These are phyloP conservation scores for Henningerozyma blattae DNA, from an alignment of 805 yeast species.

Conservation along the genomic window DNA sequence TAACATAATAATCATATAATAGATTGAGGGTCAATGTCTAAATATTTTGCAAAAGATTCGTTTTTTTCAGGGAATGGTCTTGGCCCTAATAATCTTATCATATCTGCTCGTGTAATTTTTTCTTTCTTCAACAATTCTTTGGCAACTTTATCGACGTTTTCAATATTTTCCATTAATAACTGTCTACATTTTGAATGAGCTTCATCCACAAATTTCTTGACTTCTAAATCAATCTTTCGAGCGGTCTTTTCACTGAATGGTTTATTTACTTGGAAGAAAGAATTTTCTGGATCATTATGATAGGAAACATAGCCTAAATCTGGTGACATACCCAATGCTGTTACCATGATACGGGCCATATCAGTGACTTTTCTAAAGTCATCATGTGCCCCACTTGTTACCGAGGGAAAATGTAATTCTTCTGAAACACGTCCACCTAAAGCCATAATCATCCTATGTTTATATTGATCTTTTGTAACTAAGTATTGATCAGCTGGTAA, in stretches of 20 bases:
- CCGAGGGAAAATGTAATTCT: constrained; percentile 75
- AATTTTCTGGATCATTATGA: constrained; percentile 33
- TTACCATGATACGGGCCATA: constrained; percentile 84
- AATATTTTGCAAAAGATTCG: constrained; percentile 84
- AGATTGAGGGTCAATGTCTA: constrained; percentile 28
- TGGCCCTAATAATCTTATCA: constrained; percentile 81
- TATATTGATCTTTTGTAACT: constrained; percentile 61
- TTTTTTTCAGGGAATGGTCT: constrained; percentile 85
- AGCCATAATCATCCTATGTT: constrained; percentile 86
- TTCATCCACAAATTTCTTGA: constrained; percentile 62
- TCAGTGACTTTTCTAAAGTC: constrained; percentile 86
- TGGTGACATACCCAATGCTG: constrained; percentile 73
- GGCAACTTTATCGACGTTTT: constrained; percentile 76
- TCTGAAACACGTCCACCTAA: constrained; percentile 89
- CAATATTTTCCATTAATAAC: constrained; percentile 58
- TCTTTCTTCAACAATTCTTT: constrained; percentile 78
- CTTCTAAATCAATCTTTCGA: constrained; percentile 68
- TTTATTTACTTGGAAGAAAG: constrained; percentile 38
- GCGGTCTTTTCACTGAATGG: constrained; percentile 88
- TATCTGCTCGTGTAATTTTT: constrained; percentile 86
- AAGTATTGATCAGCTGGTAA: constrained; percentile 82
- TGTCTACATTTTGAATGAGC: constrained; percentile 61
- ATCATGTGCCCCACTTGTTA: constrained; percentile 86
- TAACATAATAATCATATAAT: not conserved
- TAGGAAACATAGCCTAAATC: constrained; percentile 74